Percentiles rank a stretch among this genome's conserved stretches.
phyloP scores from a whole-genome alignment of 2,329 filamentous ascomycete species.

The Sporothrix pallida region DNA sequence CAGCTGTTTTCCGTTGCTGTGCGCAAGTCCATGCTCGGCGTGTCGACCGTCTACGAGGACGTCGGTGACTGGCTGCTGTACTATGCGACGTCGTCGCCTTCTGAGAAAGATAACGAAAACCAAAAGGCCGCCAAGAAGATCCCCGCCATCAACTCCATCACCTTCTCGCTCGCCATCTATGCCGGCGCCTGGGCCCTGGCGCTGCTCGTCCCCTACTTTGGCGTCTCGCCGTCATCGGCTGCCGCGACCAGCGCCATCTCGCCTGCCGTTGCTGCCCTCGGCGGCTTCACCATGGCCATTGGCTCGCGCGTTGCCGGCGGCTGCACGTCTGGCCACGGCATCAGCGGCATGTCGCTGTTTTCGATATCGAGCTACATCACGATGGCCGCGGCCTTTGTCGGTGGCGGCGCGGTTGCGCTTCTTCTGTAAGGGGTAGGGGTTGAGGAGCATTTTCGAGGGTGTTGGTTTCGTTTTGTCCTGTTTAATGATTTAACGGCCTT shows the following conservation, averaged over 20 bases:
- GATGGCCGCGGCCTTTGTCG: constrained; percentile 62
- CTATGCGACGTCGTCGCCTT: background rate
- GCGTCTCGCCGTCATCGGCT: constrained; percentile 16
- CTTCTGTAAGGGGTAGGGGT: constrained; percentile 19
- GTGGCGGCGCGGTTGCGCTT: constrained; percentile 46
- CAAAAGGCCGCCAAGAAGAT: background rate
- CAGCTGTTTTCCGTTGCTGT: constrained; percentile 63
- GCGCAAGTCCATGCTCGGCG: constrained; percentile 62
- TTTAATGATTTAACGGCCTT: background rate
- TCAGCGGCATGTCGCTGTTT: constrained; percentile 69
- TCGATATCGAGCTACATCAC: constrained; percentile 67
- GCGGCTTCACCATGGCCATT: constrained; percentile 63
- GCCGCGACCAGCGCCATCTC: constrained; percentile 43
- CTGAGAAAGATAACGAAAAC: background rate
- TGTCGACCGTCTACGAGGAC: constrained; percentile 67
- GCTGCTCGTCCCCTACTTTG: constrained; percentile 28
- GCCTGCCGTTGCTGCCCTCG: constrained; percentile 52
- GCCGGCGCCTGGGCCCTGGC: constrained; percentile 34
- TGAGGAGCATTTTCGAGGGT: background rate
- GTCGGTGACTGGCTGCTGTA: constrained; percentile 59
- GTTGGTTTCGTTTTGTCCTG: too few relatives aligned
- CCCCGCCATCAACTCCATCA: constrained; percentile 42
- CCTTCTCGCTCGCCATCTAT: constrained; percentile 45
- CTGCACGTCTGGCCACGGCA: constrained; percentile 72
- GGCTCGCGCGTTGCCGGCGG: constrained; percentile 68